Conservation (phyloP, 139 green algal species). For the Mesotaenium endlicherianum region DNA sequence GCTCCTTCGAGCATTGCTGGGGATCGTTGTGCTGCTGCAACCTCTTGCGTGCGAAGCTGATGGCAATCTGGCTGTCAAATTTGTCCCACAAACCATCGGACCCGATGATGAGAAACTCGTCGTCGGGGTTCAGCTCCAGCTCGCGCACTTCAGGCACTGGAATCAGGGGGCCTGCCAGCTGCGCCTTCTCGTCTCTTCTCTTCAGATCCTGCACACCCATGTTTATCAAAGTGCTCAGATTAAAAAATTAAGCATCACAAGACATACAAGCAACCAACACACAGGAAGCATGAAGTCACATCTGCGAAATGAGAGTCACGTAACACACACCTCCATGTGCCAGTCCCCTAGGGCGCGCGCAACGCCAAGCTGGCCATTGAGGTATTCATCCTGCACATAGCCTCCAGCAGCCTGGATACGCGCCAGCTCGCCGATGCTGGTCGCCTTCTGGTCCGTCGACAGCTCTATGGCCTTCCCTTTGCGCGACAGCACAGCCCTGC, state of each 20-base stretch:
- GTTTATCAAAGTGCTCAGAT: neutral
- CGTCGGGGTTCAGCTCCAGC: constrained; percentile 41
- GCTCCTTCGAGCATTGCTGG: constrained; percentile 25
- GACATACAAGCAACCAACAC: neutral
- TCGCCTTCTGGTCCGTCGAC: constrained; percentile 57
- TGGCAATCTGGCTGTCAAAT: constrained; percentile 54
- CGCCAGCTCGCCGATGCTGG: constrained; percentile 27
- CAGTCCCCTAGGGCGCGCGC: constrained; percentile 58
- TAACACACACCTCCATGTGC: constrained; percentile 51
- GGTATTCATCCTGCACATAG: constrained; percentile 58
- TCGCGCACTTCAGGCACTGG: constrained; percentile 39
- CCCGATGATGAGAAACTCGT: constrained; percentile 63
- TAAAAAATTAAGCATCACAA: neutral
- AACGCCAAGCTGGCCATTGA: constrained; percentile 59
- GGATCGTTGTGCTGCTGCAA: constrained; percentile 62
- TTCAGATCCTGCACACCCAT: neutral
- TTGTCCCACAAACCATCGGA: constrained; percentile 67
- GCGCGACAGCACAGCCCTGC: constrained; percentile 55
- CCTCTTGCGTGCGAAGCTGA: constrained; percentile 51
- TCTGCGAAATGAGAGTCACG: constrained; percentile 20
- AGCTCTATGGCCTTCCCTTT: constrained; percentile 54
- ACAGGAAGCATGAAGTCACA: neutral
- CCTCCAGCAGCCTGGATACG: constrained; percentile 53
- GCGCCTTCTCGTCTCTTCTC: neutral
- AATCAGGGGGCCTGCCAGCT: constrained; percentile 23